Conservation (phyloP, 2,329 filamentous ascomycete genomes). For the Fusarium newnesense region DNA sequence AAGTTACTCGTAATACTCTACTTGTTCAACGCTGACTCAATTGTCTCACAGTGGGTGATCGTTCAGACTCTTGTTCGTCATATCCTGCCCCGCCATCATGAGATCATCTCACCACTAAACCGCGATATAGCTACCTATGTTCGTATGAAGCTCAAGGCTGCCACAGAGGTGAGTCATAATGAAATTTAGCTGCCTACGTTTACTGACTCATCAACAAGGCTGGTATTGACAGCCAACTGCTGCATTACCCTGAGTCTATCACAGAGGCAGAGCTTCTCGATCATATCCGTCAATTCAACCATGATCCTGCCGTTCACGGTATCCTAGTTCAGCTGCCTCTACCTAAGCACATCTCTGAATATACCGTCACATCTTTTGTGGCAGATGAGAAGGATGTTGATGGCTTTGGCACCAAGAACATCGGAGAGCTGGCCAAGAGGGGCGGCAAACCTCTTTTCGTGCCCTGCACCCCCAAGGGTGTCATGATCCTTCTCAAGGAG, state of each 20-base stretch:
- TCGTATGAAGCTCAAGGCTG: conserved; percentile 99
- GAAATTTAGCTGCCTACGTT: background rate
- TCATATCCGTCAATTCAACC: conserved; percentile 83
- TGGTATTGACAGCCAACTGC: conserved; percentile 86
- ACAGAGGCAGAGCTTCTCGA: conserved; percentile 88
- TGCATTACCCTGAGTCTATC: conserved; percentile 84
- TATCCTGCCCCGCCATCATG: conserved; percentile 37
- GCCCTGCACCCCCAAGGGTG: conserved; percentile 95
- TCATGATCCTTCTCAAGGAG: conserved; percentile 91
- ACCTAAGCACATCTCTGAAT: conserved; percentile 89
- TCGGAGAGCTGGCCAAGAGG: conserved; percentile 95
- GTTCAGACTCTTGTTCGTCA: conserved; percentile 83
- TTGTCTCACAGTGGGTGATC: conserved; percentile 77
- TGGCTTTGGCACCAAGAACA: conserved; percentile 93
- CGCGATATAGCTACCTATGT: conserved; percentile 84
- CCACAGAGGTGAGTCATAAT: conserved; percentile 75
- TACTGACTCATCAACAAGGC: conserved; percentile 63
- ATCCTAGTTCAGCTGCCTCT: conserved; percentile 94
- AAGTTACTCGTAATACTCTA: conserved; percentile 11
- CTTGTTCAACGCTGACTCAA: conserved; percentile 37
- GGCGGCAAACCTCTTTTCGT: conserved; percentile 90
- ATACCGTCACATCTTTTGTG: conserved; percentile 88
- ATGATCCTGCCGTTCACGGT: conserved; percentile 86
- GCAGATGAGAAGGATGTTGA: conserved; percentile 97
- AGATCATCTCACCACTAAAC: conserved; percentile 31